Evolutionary conservation across 768 basidiomycete species (phyloP).

Genomic region (Auricularia sp.): DNA sequence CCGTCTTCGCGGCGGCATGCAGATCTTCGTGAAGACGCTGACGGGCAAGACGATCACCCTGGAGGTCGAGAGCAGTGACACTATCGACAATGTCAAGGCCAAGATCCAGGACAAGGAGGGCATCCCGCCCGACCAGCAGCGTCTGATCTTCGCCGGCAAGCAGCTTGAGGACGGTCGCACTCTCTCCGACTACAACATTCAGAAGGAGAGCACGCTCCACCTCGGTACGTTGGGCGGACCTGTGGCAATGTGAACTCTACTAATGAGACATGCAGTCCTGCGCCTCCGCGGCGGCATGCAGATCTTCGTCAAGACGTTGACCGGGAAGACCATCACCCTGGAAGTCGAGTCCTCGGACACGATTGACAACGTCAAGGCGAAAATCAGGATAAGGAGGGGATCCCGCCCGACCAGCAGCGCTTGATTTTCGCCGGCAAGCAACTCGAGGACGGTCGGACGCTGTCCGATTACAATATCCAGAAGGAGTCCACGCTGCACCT

Average conservation of each 20-base stretch:
- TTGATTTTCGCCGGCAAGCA: constrained; percentile 40
- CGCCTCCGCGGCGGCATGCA: constrained; percentile 17
- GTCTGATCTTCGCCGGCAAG: constrained; percentile 88
- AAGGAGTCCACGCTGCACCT: constrained; percentile 24
- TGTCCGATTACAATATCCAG: constrained; percentile 36
- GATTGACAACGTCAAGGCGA: constrained; percentile 25
- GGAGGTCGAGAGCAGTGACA: constrained; percentile 79
- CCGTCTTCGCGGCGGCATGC: constrained; percentile 87
- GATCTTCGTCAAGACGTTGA: constrained; percentile 16
- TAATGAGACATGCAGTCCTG: constrained; percentile 12
- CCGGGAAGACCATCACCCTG: constrained; percentile 35
- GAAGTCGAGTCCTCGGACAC: constrained; percentile 25
- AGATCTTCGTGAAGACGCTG: constrained; percentile 72
- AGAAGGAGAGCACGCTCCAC: constrained; percentile 71
- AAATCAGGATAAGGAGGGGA: constrained; percentile 12
- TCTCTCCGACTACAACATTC: constrained; percentile 70
- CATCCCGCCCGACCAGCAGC: constrained; percentile 80
- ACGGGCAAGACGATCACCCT: constrained; percentile 91
- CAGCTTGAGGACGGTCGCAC: constrained; percentile 92
- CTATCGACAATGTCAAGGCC: constrained; percentile 79
- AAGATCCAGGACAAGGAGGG: constrained; percentile 95
- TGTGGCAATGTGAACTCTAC: background rate
- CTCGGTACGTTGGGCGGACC: constrained; percentile 25
- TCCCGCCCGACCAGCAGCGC: constrained; percentile 27
- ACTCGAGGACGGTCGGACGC: constrained; percentile 39